Conservation (phyloP, 352 stramenopile genomes). For the Phytophthora sojae region DNA sequence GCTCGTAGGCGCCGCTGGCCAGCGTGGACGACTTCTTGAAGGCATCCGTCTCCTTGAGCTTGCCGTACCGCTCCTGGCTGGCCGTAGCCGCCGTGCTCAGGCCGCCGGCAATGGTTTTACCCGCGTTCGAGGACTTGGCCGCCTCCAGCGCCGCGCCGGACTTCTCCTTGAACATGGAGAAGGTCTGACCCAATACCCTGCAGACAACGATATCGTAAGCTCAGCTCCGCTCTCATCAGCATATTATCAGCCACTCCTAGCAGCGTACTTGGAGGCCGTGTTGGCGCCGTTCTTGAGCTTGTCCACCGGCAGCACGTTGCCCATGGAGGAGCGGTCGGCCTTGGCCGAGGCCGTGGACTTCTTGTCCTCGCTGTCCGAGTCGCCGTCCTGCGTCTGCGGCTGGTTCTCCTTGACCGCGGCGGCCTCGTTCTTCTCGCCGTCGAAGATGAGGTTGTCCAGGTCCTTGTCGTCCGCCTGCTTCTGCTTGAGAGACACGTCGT, state of each 20-base stretch:
- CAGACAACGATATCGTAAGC: slow-evolving; percentile 9
- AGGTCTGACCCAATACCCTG: slow-evolving; percentile 74
- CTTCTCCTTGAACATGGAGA: slow-evolving; percentile 81
- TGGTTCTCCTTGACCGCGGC: slow-evolving; percentile 33
- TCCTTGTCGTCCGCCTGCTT: slow-evolving; percentile 76
- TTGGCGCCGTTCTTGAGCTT: slow-evolving; percentile 91
- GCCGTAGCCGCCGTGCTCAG: slow-evolving; percentile 67
- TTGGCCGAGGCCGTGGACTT: slow-evolving; percentile 59
- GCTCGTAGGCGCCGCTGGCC: slow-evolving; percentile 64
- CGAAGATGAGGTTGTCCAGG: slow-evolving; percentile 89
- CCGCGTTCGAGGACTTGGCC: slow-evolving; percentile 82
- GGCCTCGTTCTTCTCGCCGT: slow-evolving; percentile 64
- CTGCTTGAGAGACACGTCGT: slow-evolving; percentile 65
- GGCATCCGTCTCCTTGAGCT: slow-evolving; percentile 85
- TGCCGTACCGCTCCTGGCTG: slow-evolving; percentile 78
- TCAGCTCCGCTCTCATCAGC: not conserved
- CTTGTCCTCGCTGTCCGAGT: slow-evolving; percentile 49
- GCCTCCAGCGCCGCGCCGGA: slow-evolving; percentile 73
- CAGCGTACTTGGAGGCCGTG: slow-evolving; percentile 74
- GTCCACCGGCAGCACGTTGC: slow-evolving; percentile 85
- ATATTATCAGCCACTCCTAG: not conserved
- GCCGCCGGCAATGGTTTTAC: slow-evolving; percentile 68
- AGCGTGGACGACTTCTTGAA: slow-evolving; percentile 86
- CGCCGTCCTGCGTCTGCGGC: slow-evolving; percentile 38
- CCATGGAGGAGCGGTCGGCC: slow-evolving; percentile 65